Evolutionary conservation across 1,139 yeast species (phyloP), one percentile per base, ranked within the genome.

Genomic region (Hanseniaspora uvarum): DNA sequence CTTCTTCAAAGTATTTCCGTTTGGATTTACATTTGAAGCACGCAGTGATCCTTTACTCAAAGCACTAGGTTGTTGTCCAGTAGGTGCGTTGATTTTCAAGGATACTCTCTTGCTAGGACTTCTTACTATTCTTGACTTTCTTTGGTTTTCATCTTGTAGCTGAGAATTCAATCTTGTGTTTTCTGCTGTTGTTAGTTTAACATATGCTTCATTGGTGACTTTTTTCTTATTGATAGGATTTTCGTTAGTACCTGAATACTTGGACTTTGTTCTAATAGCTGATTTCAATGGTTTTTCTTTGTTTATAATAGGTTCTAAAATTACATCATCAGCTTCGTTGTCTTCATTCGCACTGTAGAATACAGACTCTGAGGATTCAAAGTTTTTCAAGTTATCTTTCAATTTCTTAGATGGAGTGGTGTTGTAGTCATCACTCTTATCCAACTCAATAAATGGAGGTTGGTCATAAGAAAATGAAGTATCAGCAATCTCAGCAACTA

Each of bases 161-260:
- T 79, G 77, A 0, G 88, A 83, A 65, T 83, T 83, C 56, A 82
- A 63, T 57, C 88, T 73, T 0, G 94, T 83, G 65, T 83, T 83
- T 63, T 83, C 88, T 1, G 89, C 88, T 0, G 94, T 83, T 0
- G 88, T 76, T 54, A 82, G 68, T 0, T 86, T 80, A 49, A 82
- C 65, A 60, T 83, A 82, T 0, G 84, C 88, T 58, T 76, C 77
- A 49, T 71, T 76, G 0, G 84, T 83, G 26, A 38, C 36, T 18
- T 52, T 52, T 28, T 39, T 43, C 28, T 52, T 52, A 40, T 56
- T 56, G 8, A 57, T 38, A 48, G 58, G 57, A 19, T 50, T 39
- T 2, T 59, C 53, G 7, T 58, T 55, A 1, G 59, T 28, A 10
- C 52, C 54, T n/a, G 59, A 49, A 12, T 55, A 40, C 7, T 56